These are phyloP conservation scores for Colletotrichum orchidophilum DNA, from an alignment of 2,329 filamentous ascomycete genomes.

Conservation along the genomic window DNA sequence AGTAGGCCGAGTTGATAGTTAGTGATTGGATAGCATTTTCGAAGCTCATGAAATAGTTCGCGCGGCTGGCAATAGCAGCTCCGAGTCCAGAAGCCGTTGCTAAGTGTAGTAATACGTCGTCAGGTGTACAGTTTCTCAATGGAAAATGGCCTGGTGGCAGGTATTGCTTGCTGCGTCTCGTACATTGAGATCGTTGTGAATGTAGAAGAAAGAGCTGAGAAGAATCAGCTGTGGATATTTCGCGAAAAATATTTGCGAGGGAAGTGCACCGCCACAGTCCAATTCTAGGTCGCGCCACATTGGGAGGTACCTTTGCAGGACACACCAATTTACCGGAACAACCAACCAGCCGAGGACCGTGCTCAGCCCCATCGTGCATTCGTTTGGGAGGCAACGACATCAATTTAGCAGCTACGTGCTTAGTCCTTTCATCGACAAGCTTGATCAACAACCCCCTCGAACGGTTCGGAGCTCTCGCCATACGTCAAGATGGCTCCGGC, in stretches of 20 bases:
- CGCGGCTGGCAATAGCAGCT: neutral
- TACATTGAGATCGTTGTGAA: neutral
- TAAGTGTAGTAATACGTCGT: neutral
- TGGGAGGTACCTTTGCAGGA: too few relatives aligned
- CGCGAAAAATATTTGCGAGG: constrained; percentile 22
- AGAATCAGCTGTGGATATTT: constrained; percentile 1
- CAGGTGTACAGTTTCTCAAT: neutral
- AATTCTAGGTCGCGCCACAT: constrained; percentile 13
- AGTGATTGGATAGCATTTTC: neutral
- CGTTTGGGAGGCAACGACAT: constrained; percentile 34
- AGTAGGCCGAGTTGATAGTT: neutral
- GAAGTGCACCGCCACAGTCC: constrained; percentile 20
- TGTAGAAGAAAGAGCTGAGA: neutral
- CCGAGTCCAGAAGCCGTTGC: neutral
- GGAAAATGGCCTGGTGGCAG: neutral
- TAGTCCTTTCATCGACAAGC: constrained; percentile 32
- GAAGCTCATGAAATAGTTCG: neutral
- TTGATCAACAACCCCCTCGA: constrained; percentile 24
- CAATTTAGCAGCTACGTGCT: constrained; percentile 34
- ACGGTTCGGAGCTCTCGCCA: constrained; percentile 35
- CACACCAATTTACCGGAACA: neutral
- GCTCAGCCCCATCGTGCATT: constrained; percentile 16
- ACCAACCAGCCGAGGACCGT: neutral
- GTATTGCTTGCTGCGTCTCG: neutral
- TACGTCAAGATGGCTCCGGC: constrained; percentile 66